Evolutionary conservation across 176 grass and related monocot species (phyloP), one percentile per base, ranked within the genome.

Genomic region (Alloteropsis semialata): DNA sequence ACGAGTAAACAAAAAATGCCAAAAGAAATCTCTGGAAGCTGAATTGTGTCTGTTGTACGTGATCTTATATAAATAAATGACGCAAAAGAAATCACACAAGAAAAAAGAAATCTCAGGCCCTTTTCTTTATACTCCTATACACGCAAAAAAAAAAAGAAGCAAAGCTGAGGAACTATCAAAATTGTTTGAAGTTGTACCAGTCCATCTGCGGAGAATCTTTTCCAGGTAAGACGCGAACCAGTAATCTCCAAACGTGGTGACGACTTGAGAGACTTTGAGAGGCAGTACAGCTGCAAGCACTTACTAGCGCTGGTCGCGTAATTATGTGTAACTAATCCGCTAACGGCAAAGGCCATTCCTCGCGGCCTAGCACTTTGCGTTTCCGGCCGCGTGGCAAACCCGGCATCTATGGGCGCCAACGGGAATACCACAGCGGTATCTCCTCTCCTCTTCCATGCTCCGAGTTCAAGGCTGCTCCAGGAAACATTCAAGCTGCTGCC

Each of bases 361-460:
- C 61, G 3, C 5, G 22, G 3, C 9, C 49, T 13, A 45, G 39
- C 42, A 19, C 43, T 65, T 78, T 24, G 42, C 76, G 76, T 65
- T 78, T 24, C 59, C 76, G 76, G 59, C 12, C 43, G 28, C 69
- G 69, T 78, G 57, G 41, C 28, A 8, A 55, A 22, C 11, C 19
- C 14, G 33, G 27, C 44, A 10, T 69, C 46, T 12, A 14, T 25
- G 69, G 81, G 81, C 81, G 81, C 81, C 69, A 74, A 50, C 69
- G 50, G 69, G 69, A 83, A 65, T 8, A 37, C 3, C 22, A 83
- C 29, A 15, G 57, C 57, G 43, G 81, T 83, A 64, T 74, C 48
- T 38, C 69, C 57, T 36, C 34, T 36, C 34, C 34, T 36, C 3
- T 36, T 5, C 34, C 34, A 36, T 3, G 22, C 28, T 34, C 41